Conservation (phyloP, 2,329 filamentous ascomycete genomes). For the Aphanocladium album region DNA sequence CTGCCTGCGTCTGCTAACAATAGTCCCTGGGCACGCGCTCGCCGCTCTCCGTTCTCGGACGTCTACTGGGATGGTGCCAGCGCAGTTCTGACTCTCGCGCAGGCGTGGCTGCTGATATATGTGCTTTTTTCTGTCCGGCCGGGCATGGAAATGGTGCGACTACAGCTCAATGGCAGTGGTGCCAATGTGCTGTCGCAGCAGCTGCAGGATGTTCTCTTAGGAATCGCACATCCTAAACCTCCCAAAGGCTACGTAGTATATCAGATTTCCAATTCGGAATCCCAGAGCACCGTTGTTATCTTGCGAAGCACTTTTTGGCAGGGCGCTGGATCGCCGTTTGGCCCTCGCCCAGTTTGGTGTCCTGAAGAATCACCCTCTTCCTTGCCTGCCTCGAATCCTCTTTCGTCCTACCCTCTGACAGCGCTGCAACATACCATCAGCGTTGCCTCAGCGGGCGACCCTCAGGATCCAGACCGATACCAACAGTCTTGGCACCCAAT, state of each 20-base stretch:
- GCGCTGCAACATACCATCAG: constrained; percentile 43
- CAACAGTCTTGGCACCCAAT: constrained; percentile 64
- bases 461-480: constrained; percentile 33
- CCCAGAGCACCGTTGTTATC: constrained; percentile 35
- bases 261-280: constrained; percentile 18
- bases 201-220: constrained; percentile 43
- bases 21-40: constrained; percentile 51
- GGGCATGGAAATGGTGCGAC: constrained; percentile 43
- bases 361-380: constrained; percentile 38
- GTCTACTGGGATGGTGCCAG: constrained; percentile 37
- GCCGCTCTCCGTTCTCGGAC: constrained; percentile 44
- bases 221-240: constrained; percentile 43
- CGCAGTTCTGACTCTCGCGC: constrained; percentile 39
- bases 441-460: constrained; percentile 33
- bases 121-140: constrained; percentile 47
- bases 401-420: constrained; percentile 43
- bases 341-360: constrained; percentile 58
- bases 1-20: constrained; percentile 48
- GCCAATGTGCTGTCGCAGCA: constrained; percentile 32
- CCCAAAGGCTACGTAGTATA: constrained; percentile 21
- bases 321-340: constrained; percentile 62
- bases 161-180: constrained; percentile 37
- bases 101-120: constrained; percentile 50
- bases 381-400: constrained; percentile 30
- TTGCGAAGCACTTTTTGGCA: constrained; percentile 62